Evolutionary conservation across 192 early-diverging fungal species (phyloP).

Genomic region (Entomortierella beljakovae): DNA sequence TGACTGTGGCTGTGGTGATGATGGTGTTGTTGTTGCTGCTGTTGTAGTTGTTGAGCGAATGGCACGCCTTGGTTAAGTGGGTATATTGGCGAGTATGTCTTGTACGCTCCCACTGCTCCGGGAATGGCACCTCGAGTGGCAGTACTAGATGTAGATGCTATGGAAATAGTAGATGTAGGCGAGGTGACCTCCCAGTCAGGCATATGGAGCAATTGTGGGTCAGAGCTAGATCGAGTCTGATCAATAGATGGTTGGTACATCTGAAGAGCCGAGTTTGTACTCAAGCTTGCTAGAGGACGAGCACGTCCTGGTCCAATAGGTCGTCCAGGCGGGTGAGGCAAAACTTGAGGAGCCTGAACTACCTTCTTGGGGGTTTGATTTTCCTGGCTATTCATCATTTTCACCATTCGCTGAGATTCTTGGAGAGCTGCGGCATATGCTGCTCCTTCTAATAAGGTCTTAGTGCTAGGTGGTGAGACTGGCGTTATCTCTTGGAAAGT

Average conservation of each 20-base stretch:
- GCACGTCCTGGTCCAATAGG: background rate
- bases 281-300: background rate
- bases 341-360: background rate
- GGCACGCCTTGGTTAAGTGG: background rate
- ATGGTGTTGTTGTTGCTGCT: constrained; percentile 4
- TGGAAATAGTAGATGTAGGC: background rate
- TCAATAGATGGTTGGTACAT: background rate
- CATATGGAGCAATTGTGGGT: constrained; percentile 16
- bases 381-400: constrained; percentile 10
- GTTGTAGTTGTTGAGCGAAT: background rate
- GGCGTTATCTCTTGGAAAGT: background rate
- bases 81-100: constrained; percentile 1
- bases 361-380: background rate
- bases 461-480: background rate
- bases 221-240: constrained; percentile 21
- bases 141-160: background rate
- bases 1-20: background rate
- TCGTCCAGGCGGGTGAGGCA: constrained; percentile 1
- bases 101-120: background rate
- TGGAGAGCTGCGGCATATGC: constrained; percentile 30
- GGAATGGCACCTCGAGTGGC: background rate
- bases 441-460: constrained; percentile 21
- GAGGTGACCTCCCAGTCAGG: constrained; percentile 1
- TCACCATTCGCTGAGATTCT: constrained; percentile 23
- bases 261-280: background rate